Conservation (phyloP, 2,329 filamentous ascomycete species). For the Aureobasidium musti region DNA sequence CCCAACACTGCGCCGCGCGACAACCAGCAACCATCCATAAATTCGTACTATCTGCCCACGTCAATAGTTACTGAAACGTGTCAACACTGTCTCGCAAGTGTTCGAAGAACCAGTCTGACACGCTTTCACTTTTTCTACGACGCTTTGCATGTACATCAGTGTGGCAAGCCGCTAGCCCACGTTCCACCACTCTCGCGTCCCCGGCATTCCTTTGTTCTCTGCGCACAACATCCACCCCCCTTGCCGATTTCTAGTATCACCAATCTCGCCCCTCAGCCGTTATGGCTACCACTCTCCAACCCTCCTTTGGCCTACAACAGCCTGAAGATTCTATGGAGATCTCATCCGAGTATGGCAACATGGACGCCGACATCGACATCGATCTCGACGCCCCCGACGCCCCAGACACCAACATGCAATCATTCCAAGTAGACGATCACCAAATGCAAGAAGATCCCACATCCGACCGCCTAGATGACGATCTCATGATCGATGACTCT, state of each 20-base stretch:
- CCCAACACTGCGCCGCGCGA: not conserved
- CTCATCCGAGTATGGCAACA: slow-evolving; percentile 50
- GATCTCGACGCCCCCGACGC: slow-evolving; percentile 56
- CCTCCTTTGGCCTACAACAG: slow-evolving; percentile 36
- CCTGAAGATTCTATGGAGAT: slow-evolving; percentile 59
- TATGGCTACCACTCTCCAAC: slow-evolving; percentile 32
- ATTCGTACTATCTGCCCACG: not conserved
- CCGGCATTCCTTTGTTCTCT: slow-evolving; percentile 21
- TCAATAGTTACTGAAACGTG: not conserved
- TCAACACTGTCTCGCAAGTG: not conserved
- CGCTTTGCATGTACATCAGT: not conserved
- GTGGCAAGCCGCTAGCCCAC: slow-evolving; percentile 25
- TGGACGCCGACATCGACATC: slow-evolving; percentile 59
- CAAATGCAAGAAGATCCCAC: slow-evolving; percentile 58
- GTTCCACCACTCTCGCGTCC: slow-evolving; percentile 5
- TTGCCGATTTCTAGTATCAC: slow-evolving; percentile 9
- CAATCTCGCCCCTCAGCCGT: not conserved
- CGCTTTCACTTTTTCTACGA: not conserved
- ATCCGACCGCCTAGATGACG: slow-evolving; percentile 39
- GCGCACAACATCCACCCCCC: slow-evolving; percentile 8
- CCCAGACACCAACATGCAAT: slow-evolving; percentile 25
- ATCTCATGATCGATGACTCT: slow-evolving; percentile 39
- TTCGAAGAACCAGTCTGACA: not conserved
- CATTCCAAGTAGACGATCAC: slow-evolving; percentile 51
- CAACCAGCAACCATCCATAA: not conserved